A percentile compares a stretch with the other conserved stretches of the same genome.
These are phyloP conservation scores for Endothia cerciana DNA, from an alignment of 2,329 filamentous ascomycete species.

Conservation along the genomic window DNA sequence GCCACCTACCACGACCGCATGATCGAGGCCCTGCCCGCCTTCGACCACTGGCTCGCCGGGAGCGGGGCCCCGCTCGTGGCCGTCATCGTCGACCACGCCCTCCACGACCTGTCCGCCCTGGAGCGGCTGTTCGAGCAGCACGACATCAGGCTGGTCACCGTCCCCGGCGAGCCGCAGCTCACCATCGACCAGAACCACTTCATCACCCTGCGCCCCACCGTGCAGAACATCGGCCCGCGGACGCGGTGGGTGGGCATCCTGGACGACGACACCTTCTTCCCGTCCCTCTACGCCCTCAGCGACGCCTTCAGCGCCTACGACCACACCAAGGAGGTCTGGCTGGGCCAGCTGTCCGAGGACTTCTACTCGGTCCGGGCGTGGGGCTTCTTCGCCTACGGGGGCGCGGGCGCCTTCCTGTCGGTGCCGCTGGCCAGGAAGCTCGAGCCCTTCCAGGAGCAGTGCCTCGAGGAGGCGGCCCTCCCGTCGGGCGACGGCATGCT, in stretches of 20 bases:
- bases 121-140: slow-evolving; percentile 37
- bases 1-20: slow-evolving; percentile 57
- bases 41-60: slow-evolving; percentile 59
- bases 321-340: slow-evolving; percentile 52
- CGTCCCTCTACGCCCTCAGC: slow-evolving; percentile 54
- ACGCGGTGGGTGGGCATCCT: slow-evolving; percentile 61
- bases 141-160: slow-evolving; percentile 36
- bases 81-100: slow-evolving; percentile 48
- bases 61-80: slow-evolving; percentile 57
- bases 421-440: slow-evolving; percentile 54
- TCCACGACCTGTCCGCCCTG: slow-evolving; percentile 36
- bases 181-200: slow-evolving; percentile 61
- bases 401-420: slow-evolving; percentile 63
- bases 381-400: slow-evolving; percentile 64
- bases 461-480: slow-evolving; percentile 42
- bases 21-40: slow-evolving; percentile 52
- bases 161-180: slow-evolving; percentile 37
- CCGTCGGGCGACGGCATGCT: slow-evolving; percentile 59
- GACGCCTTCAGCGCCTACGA: slow-evolving; percentile 53
- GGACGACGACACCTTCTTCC: slow-evolving; percentile 68
- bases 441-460: slow-evolving; percentile 51
- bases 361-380: slow-evolving; percentile 52
- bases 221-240: slow-evolving; percentile 45
- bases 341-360: slow-evolving; percentile 63
- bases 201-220: slow-evolving; percentile 55